Evolutionary conservation across 139 green algal species (phyloP).

Genomic region (Eudorina sp.): DNA sequence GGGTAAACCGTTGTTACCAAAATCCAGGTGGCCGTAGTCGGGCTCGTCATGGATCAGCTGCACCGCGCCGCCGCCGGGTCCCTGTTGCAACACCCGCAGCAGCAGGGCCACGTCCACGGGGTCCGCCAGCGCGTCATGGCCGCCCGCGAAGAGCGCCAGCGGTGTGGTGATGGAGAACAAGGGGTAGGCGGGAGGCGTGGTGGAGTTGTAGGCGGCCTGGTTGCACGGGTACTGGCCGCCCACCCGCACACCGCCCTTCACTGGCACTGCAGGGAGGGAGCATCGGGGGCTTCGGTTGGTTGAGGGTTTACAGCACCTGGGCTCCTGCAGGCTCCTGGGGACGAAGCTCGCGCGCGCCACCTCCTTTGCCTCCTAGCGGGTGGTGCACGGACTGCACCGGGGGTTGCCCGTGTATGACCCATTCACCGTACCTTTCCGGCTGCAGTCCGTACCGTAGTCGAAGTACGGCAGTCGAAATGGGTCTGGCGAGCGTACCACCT

Average conservation of each 20-base stretch:
- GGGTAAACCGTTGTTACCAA: no score
- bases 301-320: no score
- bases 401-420: no score
- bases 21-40: constrained; percentile 75
- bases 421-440: neutral
- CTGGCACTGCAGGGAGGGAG: no score
- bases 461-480: neutral
- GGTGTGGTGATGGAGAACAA: constrained; percentile 48
- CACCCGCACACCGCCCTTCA: neutral
- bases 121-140: constrained; percentile 65
- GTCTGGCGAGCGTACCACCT: neutral
- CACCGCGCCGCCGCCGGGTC: constrained; percentile 24
- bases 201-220: constrained; percentile 41
- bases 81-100: constrained; percentile 47
- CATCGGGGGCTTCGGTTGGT: no score
- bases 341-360: no score
- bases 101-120: constrained; percentile 65
- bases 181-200: constrained; percentile 41
- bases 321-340: no score
- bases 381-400: no score
- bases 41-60: constrained; percentile 57
- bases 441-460: constrained; percentile 51
- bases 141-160: constrained; percentile 72
- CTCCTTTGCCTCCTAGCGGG: neutral
- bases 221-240: constrained; percentile 47